Conservation (phyloP, 2,329 filamentous ascomycete species). For the Ilyonectria sp. region DNA sequence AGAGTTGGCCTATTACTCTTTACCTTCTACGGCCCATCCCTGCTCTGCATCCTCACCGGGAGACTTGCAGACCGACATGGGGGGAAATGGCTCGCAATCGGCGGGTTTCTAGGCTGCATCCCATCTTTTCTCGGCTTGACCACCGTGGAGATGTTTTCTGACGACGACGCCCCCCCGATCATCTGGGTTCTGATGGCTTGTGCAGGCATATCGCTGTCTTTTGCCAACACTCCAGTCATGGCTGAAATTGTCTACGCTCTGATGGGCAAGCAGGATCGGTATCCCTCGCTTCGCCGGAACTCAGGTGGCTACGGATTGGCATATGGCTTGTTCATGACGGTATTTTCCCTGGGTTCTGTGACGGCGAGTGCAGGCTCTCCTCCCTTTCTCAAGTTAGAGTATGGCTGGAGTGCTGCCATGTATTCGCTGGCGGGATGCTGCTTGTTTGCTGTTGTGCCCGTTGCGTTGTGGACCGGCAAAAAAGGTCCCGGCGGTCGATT, state of each 20-base stretch:
- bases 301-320: conserved; percentile 34
- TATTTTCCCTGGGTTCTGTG: conserved; percentile 31
- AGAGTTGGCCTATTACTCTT: conserved; percentile 26
- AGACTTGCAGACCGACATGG: conserved; percentile 29
- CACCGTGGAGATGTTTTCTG: conserved; percentile 13
- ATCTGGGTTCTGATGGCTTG: conserved; percentile 32
- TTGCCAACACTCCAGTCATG: conserved; percentile 35
- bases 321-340: conserved; percentile 35
- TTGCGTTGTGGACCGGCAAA: conserved; percentile 24
- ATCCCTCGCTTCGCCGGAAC: conserved; percentile 26
- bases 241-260: conserved; percentile 32
- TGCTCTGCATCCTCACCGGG: conserved; percentile 29
- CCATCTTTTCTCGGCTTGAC: conserved; percentile 28
- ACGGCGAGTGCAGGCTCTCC: conserved; percentile 31
- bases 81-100: conserved; percentile 29
- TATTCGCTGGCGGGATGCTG: conserved; percentile 23
- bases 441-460: conserved; percentile 14
- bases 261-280: conserved; percentile 22
- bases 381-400: conserved; percentile 11
- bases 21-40: conserved; percentile 30
- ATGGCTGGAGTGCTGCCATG: conserved; percentile 32
- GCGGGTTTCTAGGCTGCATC: conserved; percentile 25
- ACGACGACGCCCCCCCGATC: conserved; percentile 2
- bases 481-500: conserved; percentile 23
- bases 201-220: conserved; percentile 28